Conservation (phyloP, 2,329 filamentous ascomycete genomes). For the Sarocladium oryzae region DNA sequence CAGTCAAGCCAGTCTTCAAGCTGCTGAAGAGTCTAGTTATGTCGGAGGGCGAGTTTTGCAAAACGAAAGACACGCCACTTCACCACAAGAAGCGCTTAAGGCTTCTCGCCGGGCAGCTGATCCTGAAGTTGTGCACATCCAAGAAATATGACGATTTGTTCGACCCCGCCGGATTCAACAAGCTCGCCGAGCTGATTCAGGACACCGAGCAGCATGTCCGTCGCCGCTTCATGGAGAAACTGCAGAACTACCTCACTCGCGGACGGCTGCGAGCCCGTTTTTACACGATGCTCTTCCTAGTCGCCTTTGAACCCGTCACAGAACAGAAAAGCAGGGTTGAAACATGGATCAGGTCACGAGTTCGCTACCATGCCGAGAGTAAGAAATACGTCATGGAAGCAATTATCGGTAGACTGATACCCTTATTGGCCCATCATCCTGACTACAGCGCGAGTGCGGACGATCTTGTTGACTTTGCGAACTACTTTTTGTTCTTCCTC, state of each 20-base stretch:
- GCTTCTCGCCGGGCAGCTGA: conserved; percentile 70
- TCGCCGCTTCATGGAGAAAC: conserved; percentile 69
- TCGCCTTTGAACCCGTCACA: conserved; percentile 80
- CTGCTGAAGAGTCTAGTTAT: conserved; percentile 71
- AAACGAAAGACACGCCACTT: conserved; percentile 66
- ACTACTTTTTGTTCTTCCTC: conserved; percentile 87
- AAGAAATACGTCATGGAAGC: conserved; percentile 68
- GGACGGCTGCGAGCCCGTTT: conserved; percentile 67
- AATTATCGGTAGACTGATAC: conserved; percentile 74
- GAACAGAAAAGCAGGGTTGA: conserved; percentile 68
- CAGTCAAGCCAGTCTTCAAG: conserved; percentile 65
- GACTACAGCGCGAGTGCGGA: conserved; percentile 66
- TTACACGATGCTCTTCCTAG: conserved; percentile 83
- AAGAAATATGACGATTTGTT: conserved; percentile 72
- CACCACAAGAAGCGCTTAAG: conserved; percentile 76
- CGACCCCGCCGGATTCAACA: conserved; percentile 68
- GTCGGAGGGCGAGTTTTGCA: conserved; percentile 73
- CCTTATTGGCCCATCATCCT: conserved; percentile 86
- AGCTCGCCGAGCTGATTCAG: conserved; percentile 73
- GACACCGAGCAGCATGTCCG: conserved; percentile 70
- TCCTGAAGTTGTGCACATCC: conserved; percentile 76
- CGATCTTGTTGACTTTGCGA: conserved; percentile 73
- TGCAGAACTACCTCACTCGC: conserved; percentile 85
- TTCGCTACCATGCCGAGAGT: conserved; percentile 54
- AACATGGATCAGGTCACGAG: conserved; percentile 84